Base-by-base conservation (phyloP, 768 basidiomycete species). In the Pleurotus djamor region DNA sequence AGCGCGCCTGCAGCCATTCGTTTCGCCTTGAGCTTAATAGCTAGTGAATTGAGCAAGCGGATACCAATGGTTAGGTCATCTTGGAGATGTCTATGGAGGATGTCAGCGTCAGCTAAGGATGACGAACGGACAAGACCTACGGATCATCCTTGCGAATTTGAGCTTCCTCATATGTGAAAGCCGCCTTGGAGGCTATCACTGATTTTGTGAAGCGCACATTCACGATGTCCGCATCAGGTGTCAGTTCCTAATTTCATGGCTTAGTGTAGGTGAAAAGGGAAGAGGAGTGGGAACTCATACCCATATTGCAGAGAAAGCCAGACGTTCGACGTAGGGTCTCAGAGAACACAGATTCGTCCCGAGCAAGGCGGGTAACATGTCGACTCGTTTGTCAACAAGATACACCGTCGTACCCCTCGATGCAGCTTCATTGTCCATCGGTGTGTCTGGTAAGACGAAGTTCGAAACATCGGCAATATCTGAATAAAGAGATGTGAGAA, bases 381-480 rank as follows among this genome's bases (percentile, higher is more conserved):
- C 97, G 52, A 99, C 94, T 36, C 96, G 92, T 72, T 96, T 96
- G 78, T 99, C 96, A 4, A 98, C 96, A 1, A 99, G 84, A 70
- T 98, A 99, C 0, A 99, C 96, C 0, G 96, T 98, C 4, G 96
- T 98, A 4, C 96, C 96, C 61, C 96, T 80, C 14, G 94, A 83
- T n/a, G 95, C 92, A 17, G 96, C 96, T 71, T 99, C 96, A 47
- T 77, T 87, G 65, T 99, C 96, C 94, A 99, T 98, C 0, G 96
- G 86, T 44, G 91, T 99, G 66, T 96, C 93, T 1, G 95, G 80
- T 56, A 83, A 86, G 0, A 99, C 96, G 64, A 99, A 99, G 71
- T 98, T 87, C 5, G 96, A 97, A 2, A 99, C 96, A 68, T 99
- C 97, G 59, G 96, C 96, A 63, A 99, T 99, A 69, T 99, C 96